Base-by-base conservation (phyloP, 2,329 filamentous ascomycete genomes). In the Sporothrix luriei region DNA sequence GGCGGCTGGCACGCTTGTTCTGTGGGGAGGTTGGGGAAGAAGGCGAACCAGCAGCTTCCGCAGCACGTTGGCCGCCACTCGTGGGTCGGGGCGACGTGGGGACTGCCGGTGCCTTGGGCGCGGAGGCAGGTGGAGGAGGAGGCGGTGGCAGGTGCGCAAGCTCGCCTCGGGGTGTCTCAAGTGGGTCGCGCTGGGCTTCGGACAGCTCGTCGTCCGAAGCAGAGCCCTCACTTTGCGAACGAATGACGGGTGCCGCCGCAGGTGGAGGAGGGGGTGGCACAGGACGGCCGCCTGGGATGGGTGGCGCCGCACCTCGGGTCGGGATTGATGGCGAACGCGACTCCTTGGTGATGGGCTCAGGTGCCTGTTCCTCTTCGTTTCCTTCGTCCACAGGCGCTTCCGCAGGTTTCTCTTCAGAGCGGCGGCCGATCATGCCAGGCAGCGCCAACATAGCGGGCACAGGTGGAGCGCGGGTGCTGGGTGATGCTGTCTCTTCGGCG, bases 141-240 rank as follows among this genome's bases (percentile, higher is more conserved):
- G 82, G 82, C 26, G 79, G 79, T 68, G 79, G 75, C 33, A 73
- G 76, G 40, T 80, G 78, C 40, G 80, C 79, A 67, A 78, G 78
- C 66, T 80, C 79, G 21, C 76, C 77, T 51, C 77, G 77, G 40
- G 80, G 77, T 26, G 79, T 80, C 48, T 82, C 80, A 24, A 84
- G 68, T 75, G 79, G 74, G 73, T 84, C 78, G 66, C 82, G 79
- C 19, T 62, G 68, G 14, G n/a, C 21, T 21, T 83, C 82, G 11
- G 91, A 93, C 75, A 93, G 82, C 78, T 97, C 94, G 77, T 97
- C 94, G 75, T 96, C 94, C 55, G 94, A 95, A 77, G 91, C 92
- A 1, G 93, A 96, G 40, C 93, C 93, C 71, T 90, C 85, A 70
- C 89, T 92, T 59, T 88, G 89, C 52, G 91, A 91, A 62, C 85